phyloP scores from a whole-genome alignment of 2,329 filamentous ascomycete genomes.

The Trichoderma oligosporum region DNA sequence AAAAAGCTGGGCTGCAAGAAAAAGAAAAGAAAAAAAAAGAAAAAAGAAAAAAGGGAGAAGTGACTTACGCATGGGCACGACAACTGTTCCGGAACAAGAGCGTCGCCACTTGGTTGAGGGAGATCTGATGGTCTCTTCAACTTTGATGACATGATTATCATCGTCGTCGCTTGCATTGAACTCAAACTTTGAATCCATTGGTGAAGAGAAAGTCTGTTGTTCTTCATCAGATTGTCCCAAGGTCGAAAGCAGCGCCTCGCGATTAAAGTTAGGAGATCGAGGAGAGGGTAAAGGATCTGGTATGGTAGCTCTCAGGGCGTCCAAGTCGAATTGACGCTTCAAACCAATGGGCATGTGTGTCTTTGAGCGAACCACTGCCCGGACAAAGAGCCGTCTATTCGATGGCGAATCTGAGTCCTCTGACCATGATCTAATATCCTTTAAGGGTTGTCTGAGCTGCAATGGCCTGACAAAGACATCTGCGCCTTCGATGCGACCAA shows the following conservation, averaged over 20 bases:
- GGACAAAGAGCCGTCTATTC: constrained; percentile 25
- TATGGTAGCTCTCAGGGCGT: constrained; percentile 45
- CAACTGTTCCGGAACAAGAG: background rate
- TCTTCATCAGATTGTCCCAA: background rate
- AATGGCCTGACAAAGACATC: constrained; percentile 29
- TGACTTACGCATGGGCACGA: constrained; percentile 22
- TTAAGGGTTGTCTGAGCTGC: constrained; percentile 24
- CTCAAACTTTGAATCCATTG: background rate
- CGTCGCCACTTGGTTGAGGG: background rate
- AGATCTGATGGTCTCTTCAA: background rate
- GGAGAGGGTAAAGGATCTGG: constrained; percentile 32
- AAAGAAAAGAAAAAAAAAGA: too few relatives aligned
- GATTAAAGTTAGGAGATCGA: constrained; percentile 22
- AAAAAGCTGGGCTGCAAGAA: too few relatives aligned
- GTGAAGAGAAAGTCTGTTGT: background rate
- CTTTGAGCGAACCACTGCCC: constrained; percentile 30
- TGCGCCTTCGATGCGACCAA: constrained; percentile 20
- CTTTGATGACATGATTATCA: background rate
- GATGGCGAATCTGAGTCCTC: background rate
- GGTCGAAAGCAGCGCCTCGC: constrained; percentile 19
- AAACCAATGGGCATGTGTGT: constrained; percentile 46
- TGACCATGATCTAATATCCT: background rate
- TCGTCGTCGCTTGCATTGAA: background rate
- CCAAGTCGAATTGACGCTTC: constrained; percentile 48
- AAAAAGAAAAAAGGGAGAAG: background rate